Evolutionary conservation across 495 filamentous ascomycete genomes (phyloP), one percentile per base, ranked within the genome.

Genomic region (Penicillium coffeae): DNA sequence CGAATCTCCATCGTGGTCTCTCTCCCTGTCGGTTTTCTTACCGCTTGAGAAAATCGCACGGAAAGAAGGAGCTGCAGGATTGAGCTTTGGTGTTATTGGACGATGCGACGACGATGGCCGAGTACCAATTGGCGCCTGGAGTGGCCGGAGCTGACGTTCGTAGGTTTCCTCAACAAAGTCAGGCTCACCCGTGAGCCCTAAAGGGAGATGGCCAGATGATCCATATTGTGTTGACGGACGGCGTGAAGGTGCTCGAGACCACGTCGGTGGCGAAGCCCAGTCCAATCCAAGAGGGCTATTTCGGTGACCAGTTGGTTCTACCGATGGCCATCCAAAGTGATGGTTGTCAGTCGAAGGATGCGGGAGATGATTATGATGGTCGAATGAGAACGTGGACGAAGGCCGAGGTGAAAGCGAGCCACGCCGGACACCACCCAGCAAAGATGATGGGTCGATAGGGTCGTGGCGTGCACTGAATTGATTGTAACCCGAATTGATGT

Each of bases 311-410:
- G 70, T 59, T 47, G 71, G 76, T 15, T 82, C 78, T 8, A 66
- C 64, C 7, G 75, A 72, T 2, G 78, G 77, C 82, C 84, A 84
- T 1, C 82, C 81, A 52, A 86, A 84, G 22, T 81, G 79, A 34
- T 77, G 79, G 21, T 84, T 87, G 38, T 93, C 89, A 8, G 84
- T 89, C 2, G 89, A 92, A 0, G 89, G 89, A 47, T 87, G 79
- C 1, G 87, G 86, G 38, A 92, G 74, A 33, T 70, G 60, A 42
- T 80, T 78, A 27, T 68, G 60, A 32, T 79, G 78, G 42, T 93
- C 89, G 42, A 84, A 83, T 0, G 88, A 91, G 7, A 87, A 84
- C 21, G 87, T 88, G 12, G 89, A 92, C 2, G 84, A 79, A 19
- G 89, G 88, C 20, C 89, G 74, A 2, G 87, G 86, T 30, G 87